phyloP scores from a whole-genome alignment of 495 filamentous ascomycete genomes.

The Neurospora sp. region DNA sequence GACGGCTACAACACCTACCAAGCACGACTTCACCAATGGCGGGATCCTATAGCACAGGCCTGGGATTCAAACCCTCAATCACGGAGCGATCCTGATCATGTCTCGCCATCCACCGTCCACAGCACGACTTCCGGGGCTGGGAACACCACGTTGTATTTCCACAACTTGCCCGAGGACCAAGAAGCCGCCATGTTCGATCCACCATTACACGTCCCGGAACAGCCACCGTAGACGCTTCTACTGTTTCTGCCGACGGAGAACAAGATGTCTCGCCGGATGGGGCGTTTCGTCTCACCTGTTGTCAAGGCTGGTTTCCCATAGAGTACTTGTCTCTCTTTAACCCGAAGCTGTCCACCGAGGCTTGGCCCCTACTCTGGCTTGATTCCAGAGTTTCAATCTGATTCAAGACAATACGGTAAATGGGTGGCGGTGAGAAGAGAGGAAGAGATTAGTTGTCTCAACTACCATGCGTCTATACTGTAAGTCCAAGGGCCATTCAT shows the following conservation, averaged over 20 bases:
- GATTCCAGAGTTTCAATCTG: neutral
- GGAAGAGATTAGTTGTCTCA: neutral
- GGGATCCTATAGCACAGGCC: neutral
- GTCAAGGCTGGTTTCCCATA: neutral
- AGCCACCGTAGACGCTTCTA: neutral
- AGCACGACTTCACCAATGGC: neutral
- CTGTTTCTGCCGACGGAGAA: neutral
- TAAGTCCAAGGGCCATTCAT: neutral
- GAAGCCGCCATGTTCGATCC: neutral
- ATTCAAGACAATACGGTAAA: neutral
- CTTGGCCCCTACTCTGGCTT: neutral
- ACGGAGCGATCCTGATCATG: neutral
- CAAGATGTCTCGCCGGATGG: neutral
- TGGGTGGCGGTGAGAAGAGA: neutral
- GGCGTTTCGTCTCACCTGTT: neutral
- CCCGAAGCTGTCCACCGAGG: neutral
- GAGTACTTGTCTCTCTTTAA: neutral
- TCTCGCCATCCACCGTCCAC: conserved; percentile 8
- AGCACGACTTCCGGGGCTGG: neutral
- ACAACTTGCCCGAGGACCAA: neutral
- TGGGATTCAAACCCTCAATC: neutral
- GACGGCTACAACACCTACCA: neutral
- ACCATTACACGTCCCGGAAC: neutral
- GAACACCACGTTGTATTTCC: neutral
- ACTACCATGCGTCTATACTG: neutral